Conservation (phyloP, 805 yeast species). For the Saccharomyces mikatae region DNA sequence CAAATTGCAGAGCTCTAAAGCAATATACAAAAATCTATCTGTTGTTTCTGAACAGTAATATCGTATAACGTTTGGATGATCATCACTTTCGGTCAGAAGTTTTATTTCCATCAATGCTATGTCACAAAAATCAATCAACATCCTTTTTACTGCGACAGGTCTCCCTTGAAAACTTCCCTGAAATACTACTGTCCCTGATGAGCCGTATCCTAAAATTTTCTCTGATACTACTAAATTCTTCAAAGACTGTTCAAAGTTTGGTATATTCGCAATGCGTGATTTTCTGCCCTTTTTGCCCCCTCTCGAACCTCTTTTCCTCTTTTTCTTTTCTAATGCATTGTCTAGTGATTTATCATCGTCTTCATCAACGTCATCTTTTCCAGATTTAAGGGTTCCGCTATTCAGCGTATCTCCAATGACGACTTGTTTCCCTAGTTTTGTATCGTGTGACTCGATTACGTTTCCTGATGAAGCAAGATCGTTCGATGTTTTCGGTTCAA, state of each 20-base stretch:
- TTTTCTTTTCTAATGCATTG: conserved; percentile 30
- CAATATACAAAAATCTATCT: conserved; percentile 84
- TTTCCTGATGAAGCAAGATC: neutral
- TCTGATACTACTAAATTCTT: conserved; percentile 58
- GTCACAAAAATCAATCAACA: conserved; percentile 88
- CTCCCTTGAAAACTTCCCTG: conserved; percentile 84
- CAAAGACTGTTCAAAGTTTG: conserved; percentile 26
- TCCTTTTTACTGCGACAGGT: conserved; percentile 92
- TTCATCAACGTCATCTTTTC: conserved; percentile 1
- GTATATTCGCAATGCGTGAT: conserved; percentile 4
- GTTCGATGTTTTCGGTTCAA: neutral
- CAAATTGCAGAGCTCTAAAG: conserved; percentile 83
- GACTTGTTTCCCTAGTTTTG: neutral
- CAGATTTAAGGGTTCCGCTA: neutral
- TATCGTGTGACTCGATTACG: neutral
- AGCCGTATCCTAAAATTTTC: conserved; percentile 84
- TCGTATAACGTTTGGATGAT: conserved; percentile 89
- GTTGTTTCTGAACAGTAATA: conserved; percentile 90
- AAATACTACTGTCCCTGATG: conserved; percentile 93
- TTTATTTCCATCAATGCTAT: conserved; percentile 88
- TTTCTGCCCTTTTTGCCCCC: conserved; percentile 63
- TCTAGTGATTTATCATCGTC: conserved; percentile 5
- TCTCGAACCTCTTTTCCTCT: conserved; percentile 75
- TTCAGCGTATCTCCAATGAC: neutral
- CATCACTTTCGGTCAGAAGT: conserved; percentile 86